Base-by-base conservation (phyloP, 768 basidiomycete genomes). In the Phlebiopsis gigantea region DNA sequence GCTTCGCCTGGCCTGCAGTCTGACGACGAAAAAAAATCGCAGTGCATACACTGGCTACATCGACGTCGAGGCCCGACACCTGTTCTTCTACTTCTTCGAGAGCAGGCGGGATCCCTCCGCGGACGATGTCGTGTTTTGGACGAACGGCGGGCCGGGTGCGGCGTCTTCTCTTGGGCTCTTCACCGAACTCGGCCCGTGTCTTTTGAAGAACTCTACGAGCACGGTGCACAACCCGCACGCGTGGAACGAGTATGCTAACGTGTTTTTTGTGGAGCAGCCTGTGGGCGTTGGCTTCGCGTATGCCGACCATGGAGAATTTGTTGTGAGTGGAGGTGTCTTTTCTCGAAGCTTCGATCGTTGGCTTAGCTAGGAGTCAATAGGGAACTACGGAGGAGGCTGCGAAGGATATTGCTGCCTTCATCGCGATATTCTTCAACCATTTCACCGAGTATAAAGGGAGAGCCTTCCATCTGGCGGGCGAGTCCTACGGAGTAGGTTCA, bases 21-120 rank as follows among this genome's bases (percentile, higher is more conserved):
- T 8, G 8, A 9, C 9, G 10, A 46, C 22, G n/a, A n/a, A n/a
- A n/a, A n/a, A n/a, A 9, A 21, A 24, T n/a, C 29, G 24, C 31
- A 87, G 83, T 22, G 71, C 79, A 0, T 88, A 85, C 66, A 85
- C 87, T 0, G 87, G 87, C 6, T 88, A 89, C 62, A 84, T 88
- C 56, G 86, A 88, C 57, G 75, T 85, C 31, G 73, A 81, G 64
- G 81, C 83, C 21, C 79, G 83, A 54, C 71, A 71, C 47, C 46
- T 71, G 48, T 71, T 70, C 61, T 77, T 78, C 70, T 76, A 75
- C 68, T 81, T 80, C 66, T 79, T 80, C 61, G 12, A 10, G 34
- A 74, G 72, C 31, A 62, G 78, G 46, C 64, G 62, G 25, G 58
- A 71, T 44, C 72, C 71, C 0, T 63, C 62, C 26, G 67, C 45